Conservation (phyloP, 441 rosid species). For the Populus tomentosa region DNA sequence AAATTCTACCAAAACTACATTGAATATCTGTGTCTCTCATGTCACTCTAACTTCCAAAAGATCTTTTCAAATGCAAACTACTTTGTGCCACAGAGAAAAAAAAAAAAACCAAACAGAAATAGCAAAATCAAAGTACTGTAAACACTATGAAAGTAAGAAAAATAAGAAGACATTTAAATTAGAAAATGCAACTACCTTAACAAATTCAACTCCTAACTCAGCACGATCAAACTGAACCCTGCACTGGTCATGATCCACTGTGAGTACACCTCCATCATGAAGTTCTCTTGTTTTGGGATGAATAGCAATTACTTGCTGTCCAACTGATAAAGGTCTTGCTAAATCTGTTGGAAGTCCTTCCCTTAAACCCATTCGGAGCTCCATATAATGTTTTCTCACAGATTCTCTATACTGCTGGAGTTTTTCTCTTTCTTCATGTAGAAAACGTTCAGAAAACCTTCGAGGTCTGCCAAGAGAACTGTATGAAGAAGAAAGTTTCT, state of each 20-base stretch:
- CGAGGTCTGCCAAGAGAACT: slow-evolving; percentile 99
- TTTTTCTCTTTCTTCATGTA: slow-evolving; percentile 76
- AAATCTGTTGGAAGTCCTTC: slow-evolving; percentile 97
- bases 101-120: not conserved
- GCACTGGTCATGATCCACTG: slow-evolving; percentile 82
- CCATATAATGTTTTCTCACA: slow-evolving; percentile 83
- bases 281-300: slow-evolving; percentile 93
- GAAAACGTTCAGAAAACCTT: slow-evolving; percentile 87
- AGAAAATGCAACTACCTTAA: slow-evolving; percentile 49
- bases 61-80: not conserved
- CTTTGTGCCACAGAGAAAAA: not conserved
- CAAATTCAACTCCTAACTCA: slow-evolving; percentile 87
- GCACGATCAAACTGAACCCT: slow-evolving; percentile 82
- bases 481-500: slow-evolving; percentile 26
- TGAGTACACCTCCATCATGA: slow-evolving; percentile 86
- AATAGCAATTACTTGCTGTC: slow-evolving; percentile 80
- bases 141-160: not conserved
- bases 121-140: not conserved
- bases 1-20: not conserved
- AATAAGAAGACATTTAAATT: not conserved
- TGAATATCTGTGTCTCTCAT: not conserved
- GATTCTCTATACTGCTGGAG: slow-evolving; percentile 84
- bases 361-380: slow-evolving; percentile 63
- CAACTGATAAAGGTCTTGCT: slow-evolving; percentile 92
- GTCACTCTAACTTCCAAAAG: not conserved